Evolutionary conservation across 345 rosid species (phyloP).

Genomic region (Gossypium ekmanianum): DNA sequence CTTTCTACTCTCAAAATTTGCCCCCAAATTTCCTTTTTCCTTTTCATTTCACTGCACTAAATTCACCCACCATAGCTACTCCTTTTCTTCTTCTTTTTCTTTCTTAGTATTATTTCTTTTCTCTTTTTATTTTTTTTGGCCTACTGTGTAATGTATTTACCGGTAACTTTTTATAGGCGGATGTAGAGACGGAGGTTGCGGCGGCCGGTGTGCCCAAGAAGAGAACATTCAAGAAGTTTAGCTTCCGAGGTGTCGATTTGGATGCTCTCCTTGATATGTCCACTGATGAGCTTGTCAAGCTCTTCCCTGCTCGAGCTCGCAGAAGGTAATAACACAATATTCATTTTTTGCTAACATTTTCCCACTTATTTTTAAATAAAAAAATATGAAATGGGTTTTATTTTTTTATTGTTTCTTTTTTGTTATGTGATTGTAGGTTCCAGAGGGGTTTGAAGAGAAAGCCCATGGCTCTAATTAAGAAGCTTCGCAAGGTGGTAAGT

Average conservation of each 20-base stretch:
- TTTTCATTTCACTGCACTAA: too few relatives aligned
- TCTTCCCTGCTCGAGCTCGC: slow-evolving; percentile 83
- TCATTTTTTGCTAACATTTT: not conserved
- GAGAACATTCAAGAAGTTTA: slow-evolving; percentile 87
- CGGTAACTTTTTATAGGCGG: slow-evolving; percentile 30
- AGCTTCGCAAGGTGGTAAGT: slow-evolving; percentile 76
- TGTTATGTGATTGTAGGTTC: slow-evolving; percentile 45
- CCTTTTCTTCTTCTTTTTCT: not conserved
- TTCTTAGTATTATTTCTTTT: not conserved
- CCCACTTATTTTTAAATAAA: too few relatives aligned
- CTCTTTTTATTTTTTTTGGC: too few relatives aligned
- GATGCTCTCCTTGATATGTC: slow-evolving; percentile 92
- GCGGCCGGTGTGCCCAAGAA: slow-evolving; percentile 58
- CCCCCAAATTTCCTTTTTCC: too few relatives aligned
- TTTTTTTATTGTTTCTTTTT: not conserved
- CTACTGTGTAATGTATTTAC: too few relatives aligned
- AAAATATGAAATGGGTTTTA: not conserved
- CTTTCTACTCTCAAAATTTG: too few relatives aligned
- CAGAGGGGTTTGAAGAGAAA: slow-evolving; percentile 84
- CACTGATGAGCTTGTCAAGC: slow-evolving; percentile 90
- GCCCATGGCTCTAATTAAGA: slow-evolving; percentile 84
- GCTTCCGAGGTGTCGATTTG: slow-evolving; percentile 77
- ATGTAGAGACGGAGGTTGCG: slow-evolving; percentile 44
- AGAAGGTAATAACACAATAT: slow-evolving; percentile 40
- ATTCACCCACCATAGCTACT: too few relatives aligned